Base-by-base conservation (phyloP, 2,329 filamentous ascomycete species). In the Fusarium bulbicola region DNA sequence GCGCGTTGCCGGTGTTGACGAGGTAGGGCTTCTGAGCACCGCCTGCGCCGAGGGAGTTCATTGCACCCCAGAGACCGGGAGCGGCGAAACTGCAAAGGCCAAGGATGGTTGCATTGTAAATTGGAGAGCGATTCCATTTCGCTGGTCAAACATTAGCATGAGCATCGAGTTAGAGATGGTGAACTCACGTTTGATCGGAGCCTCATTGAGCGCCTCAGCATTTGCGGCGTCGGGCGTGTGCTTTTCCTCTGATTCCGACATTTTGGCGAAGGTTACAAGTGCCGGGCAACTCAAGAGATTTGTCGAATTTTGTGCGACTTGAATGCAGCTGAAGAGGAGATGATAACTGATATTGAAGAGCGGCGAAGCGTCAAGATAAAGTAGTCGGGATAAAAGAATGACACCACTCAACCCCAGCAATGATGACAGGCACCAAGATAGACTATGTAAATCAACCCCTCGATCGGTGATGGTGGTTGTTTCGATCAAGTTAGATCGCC, bases 11-110 rank as follows among this genome's bases (percentile, higher is more conserved):
- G 0, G 85, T 85, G 75, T 92, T 93, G 58, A 93, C 89, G 1
- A 93, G 85, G 72, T 90, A 87, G 0, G 92, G 92, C 24, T 86
- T 85, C 69, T 90, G 85, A 28, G 87, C 85, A 2, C 92, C 92
- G 53, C 77, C 77, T 21, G 77, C 77, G 6, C 77, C 77, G 4
- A 79, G 69, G 10, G 73, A 72, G 32, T 76, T 78, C 66, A 79
- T 80, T 6, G 78, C 78, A 7, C 76, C 73, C 77, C 78, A 79
- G 6, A 79, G 54, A 6, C 78, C 78, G 1, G 78, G 78, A 0
- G 78, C 78, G 2, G 75, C 77, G 30, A 79, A 79, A 50, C 76
- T 78, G 53, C 77, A 79, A 8, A 79, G 72, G 8, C 78, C 78
- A 3, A 79, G 66, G 15, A 79, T 75, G 1, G 78, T 80, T 8